These are phyloP conservation scores for Tuber microsphaerosporum DNA, from an alignment of 495 filamentous ascomycete species.

Conservation along the genomic window DNA sequence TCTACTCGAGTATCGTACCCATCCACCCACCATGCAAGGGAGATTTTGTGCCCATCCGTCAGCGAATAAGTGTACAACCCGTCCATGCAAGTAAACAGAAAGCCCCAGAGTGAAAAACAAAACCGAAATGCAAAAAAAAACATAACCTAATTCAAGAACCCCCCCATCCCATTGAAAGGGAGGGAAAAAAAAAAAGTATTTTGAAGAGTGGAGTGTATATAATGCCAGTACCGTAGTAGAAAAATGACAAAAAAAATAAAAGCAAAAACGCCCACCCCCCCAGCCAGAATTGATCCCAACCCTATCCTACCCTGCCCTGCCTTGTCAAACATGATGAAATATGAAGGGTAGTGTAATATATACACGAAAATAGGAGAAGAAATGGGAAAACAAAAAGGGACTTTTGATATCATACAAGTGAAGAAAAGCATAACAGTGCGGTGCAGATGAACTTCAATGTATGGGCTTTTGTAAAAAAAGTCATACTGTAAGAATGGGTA, in stretches of 20 bases:
- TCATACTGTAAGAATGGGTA: background rate
- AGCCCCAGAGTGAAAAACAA: background rate
- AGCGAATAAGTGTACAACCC: slow-evolving; percentile 2
- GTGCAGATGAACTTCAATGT: background rate
- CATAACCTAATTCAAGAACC: background rate
- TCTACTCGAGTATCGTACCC: slow-evolving; percentile 1
- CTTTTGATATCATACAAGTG: background rate
- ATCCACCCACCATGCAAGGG: background rate
- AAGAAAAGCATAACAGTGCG: background rate
- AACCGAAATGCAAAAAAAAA: background rate
- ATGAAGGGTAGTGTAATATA: background rate
- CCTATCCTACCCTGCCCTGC: background rate
- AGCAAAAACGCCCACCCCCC: slow-evolving; percentile 1
- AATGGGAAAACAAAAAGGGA: background rate
- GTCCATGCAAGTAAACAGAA: background rate
- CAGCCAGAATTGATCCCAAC: background rate
- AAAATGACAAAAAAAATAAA: background rate
- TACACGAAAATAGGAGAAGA: background rate
- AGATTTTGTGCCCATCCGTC: background rate
- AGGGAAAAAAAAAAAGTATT: background rate
- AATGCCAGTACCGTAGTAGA: background rate
- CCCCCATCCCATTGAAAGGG: background rate
- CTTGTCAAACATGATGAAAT: background rate
- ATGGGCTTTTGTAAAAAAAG: background rate
- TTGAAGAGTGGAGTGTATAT: slow-evolving; percentile 7